phyloP scores from a whole-genome alignment of 2,329 filamentous ascomycete species.

The Metarhizium album region DNA sequence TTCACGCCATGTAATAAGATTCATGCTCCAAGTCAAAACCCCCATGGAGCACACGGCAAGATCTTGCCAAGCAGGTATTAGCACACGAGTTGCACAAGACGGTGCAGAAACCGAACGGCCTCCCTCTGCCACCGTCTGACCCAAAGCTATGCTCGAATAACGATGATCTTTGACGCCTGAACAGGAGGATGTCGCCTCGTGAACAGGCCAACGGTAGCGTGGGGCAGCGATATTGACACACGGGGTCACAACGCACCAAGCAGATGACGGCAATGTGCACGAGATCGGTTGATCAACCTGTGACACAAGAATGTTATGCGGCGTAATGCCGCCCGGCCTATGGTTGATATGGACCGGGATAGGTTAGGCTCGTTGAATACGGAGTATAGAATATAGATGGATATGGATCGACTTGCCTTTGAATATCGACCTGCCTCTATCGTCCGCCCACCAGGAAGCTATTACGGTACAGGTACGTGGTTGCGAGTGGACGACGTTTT shows the following conservation, averaged over 20 bases:
- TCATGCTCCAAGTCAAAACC: too few species aligned
- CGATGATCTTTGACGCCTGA: neutral
- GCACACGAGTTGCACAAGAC: neutral
- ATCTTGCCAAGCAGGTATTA: neutral
- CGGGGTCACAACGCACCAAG: neutral
- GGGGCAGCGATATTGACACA: neutral
- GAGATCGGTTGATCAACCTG: neutral
- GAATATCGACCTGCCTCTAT: neutral
- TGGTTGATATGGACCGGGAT: neutral
- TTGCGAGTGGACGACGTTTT: neutral
- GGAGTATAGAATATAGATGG: neutral
- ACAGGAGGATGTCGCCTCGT: neutral
- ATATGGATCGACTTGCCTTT: neutral
- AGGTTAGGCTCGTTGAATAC: neutral
- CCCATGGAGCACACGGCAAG: neutral
- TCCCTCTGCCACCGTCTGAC: neutral
- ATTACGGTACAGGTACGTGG: neutral
- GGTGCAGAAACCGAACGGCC: neutral
- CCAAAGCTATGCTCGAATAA: neutral
- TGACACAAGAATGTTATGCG: neutral
- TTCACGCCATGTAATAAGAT: too few species aligned
- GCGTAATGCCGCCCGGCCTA: neutral
- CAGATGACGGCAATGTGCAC: constrained; percentile 1
- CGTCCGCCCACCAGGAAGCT: neutral
- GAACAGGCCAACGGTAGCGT: neutral